A percentile compares a stretch with the other conserved stretches of the same genome.
Conservation (phyloP, 2,329 filamentous ascomycete species). For the Dactylellina sp. region DNA sequence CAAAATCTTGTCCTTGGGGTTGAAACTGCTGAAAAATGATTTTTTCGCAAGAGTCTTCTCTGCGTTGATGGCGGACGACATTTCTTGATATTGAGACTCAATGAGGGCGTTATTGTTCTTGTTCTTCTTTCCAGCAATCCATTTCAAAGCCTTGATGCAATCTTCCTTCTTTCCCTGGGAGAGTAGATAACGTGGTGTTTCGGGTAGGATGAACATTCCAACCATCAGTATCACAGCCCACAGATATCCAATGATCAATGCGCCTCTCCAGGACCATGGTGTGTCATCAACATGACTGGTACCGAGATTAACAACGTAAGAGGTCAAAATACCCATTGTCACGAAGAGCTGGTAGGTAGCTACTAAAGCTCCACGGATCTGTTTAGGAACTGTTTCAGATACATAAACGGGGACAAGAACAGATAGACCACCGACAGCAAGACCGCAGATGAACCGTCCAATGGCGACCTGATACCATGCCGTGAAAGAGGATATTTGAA, state of each 20-base stretch:
- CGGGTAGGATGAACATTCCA: conserved; percentile 69
- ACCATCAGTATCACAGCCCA: conserved; percentile 69
- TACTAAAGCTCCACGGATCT: conserved; percentile 74
- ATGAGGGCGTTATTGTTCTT: conserved; percentile 57
- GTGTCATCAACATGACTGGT: conserved; percentile 56
- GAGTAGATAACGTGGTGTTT: conserved; percentile 67
- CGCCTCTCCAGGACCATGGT: conserved; percentile 72
- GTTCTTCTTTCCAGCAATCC: conserved; percentile 59
- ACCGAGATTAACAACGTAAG: conserved; percentile 69
- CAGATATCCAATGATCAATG: conserved; percentile 70
- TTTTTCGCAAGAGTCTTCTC: conserved; percentile 66
- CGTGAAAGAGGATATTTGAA: conserved; percentile 72
- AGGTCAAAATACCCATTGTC: conserved; percentile 74
- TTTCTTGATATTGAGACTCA: conserved; percentile 67
- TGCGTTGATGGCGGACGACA: conserved; percentile 68
- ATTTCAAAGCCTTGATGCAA: conserved; percentile 57
- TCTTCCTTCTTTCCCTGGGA: conserved; percentile 58
- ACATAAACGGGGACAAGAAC: conserved; percentile 77
- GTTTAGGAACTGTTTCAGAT: conserved; percentile 73
- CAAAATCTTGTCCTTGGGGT: conserved; percentile 72
- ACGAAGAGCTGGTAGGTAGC: conserved; percentile 77
- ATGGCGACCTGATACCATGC: conserved; percentile 75
- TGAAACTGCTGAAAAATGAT: conserved; percentile 76
- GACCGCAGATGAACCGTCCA: conserved; percentile 74
- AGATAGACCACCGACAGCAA: conserved; percentile 74